Percentiles rank a stretch among this genome's conserved stretches.
Evolutionary conservation across 495 filamentous ascomycete species (phyloP).

Genomic region (Aspergillus cavernicola): DNA sequence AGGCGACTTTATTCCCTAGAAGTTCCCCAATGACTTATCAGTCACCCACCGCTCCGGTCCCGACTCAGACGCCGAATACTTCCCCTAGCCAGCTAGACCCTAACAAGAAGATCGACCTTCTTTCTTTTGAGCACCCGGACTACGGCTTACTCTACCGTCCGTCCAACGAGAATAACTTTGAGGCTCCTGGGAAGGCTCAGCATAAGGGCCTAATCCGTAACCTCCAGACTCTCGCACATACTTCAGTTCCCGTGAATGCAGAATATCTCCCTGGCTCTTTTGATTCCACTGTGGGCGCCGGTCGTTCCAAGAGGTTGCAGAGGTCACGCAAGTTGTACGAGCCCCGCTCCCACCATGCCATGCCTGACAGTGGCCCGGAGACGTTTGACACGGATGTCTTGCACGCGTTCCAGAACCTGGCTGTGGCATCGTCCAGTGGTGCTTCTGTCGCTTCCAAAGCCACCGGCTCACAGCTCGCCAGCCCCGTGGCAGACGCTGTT

Average conservation of each 20-base stretch:
- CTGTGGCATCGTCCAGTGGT: constrained; percentile 8
- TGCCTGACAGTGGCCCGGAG: neutral
- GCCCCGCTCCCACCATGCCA: constrained; percentile 12
- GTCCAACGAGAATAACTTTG: constrained; percentile 5
- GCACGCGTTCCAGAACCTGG: constrained; percentile 6
- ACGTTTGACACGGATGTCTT: constrained; percentile 5
- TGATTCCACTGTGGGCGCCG: constrained; percentile 8
- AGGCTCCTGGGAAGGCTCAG: constrained; percentile 9
- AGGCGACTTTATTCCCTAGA: neutral
- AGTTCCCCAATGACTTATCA: constrained; percentile 8
- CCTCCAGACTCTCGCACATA: constrained; percentile 20
- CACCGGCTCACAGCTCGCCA: constrained; percentile 15
- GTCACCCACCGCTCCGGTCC: constrained; percentile 7
- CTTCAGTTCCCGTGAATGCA: constrained; percentile 1
- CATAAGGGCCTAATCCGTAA: constrained; percentile 18
- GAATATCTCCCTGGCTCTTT: constrained; percentile 12
- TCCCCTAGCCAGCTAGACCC: constrained; percentile 1
- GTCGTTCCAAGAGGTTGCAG: constrained; percentile 15
- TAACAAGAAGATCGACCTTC: constrained; percentile 20
- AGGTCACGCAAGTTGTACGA: constrained; percentile 26
- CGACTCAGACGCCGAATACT: constrained; percentile 12
- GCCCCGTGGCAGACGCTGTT: constrained; percentile 11
- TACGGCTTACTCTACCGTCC: constrained; percentile 13
- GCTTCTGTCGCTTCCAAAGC: constrained; percentile 14
- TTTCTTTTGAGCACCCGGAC: constrained; percentile 18